Base-by-base conservation (phyloP, 2,329 filamentous ascomycete genomes). In the Apiospora kogelbergensis region DNA sequence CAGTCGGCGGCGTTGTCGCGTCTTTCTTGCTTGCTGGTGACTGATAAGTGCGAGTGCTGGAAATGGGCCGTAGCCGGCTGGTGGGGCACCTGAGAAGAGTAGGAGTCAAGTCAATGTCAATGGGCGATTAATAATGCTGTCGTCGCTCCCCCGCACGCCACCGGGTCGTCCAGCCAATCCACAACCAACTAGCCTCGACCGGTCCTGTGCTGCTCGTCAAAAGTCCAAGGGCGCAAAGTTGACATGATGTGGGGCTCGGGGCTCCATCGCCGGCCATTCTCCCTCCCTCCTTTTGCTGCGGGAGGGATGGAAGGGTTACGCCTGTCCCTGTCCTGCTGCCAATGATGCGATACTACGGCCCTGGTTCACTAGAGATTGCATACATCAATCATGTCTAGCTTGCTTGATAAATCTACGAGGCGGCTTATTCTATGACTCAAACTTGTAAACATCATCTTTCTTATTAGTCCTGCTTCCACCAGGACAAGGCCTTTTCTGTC, bases 1-100 rank as follows among this genome's bases (percentile, higher is more conserved):
- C 30, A 60, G 53, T 60, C 53, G 53, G 53, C 53, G 53, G 53
- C 53, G 53, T 37, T 22, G 53, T 60, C 53, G 30, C 53, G 53
- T 60, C 53, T 60, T 37, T 60, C 22, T 60, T 57, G 17, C 2
- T 60, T 30, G 17, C 30, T 60, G 30, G 30, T n/a, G 30, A 30
- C 30, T 33, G 48, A 13, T 42, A 42, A 33, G 48, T n/a, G 15
- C 20, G 33, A 33, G 15, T 20, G 48, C 26, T 57, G 9, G 48
- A 30, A 17, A 30, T 57, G 26, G 15, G 17, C 48, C 48, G 48
- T 57, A 57, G 48, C 48, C 48, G 26, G 48, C 2, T 57, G 33
- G 30, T 33, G 48, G 30, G 48, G 9, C 20, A 17, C 6, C 6
- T 11, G 40, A 5, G n/a, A n/a, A n/a, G n/a, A n/a, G n/a, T n/a